These are phyloP conservation scores for Neoboletus magnificus DNA, from an alignment of 768 basidiomycete genomes.

Conservation along the genomic window DNA sequence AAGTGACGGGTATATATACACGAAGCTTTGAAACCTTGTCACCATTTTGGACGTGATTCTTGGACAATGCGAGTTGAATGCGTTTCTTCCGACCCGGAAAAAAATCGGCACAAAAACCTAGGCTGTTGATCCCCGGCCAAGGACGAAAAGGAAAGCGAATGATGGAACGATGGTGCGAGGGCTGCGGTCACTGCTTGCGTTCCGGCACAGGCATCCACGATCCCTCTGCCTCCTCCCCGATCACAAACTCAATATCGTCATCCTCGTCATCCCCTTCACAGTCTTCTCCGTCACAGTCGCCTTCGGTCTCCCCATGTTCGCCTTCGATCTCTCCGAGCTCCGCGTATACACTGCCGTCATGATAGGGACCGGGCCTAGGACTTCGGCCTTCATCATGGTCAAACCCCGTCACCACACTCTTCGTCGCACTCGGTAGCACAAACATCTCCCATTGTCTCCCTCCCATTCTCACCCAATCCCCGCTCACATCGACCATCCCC, in stretches of 20 bases:
- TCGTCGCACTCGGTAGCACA: constrained; percentile 55
- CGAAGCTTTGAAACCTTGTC: constrained; percentile 1
- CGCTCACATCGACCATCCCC: constrained; percentile 63
- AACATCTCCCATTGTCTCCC: constrained; percentile 56
- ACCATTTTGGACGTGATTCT: constrained; percentile 1
- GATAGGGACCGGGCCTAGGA: background rate
- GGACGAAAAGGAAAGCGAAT: background rate
- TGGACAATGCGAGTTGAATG: constrained; percentile 13
- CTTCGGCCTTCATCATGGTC: background rate
- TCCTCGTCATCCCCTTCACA: constrained; percentile 55
- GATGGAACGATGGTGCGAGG: background rate
- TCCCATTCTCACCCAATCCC: constrained; percentile 66
- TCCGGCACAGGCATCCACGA: constrained; percentile 36
- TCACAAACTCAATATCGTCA: constrained; percentile 75
- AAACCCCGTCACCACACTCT: constrained; percentile 34
- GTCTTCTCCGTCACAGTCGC: constrained; percentile 34
- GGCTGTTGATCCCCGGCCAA: constrained; percentile 8
- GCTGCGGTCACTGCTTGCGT: constrained; percentile 21
- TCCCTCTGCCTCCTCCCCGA: constrained; percentile 46
- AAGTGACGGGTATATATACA: constrained; percentile 18
- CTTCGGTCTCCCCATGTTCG: constrained; percentile 21
- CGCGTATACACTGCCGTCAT: background rate
- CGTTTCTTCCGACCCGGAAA: constrained; percentile 14
- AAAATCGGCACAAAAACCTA: constrained; percentile 4
- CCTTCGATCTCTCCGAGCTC: constrained; percentile 14